A percentile compares a stretch with the other conserved stretches of the same genome.
Evolutionary conservation across 116 monocot genomes (phyloP).

Genomic region (Phalaenopsis hybrid): DNA sequence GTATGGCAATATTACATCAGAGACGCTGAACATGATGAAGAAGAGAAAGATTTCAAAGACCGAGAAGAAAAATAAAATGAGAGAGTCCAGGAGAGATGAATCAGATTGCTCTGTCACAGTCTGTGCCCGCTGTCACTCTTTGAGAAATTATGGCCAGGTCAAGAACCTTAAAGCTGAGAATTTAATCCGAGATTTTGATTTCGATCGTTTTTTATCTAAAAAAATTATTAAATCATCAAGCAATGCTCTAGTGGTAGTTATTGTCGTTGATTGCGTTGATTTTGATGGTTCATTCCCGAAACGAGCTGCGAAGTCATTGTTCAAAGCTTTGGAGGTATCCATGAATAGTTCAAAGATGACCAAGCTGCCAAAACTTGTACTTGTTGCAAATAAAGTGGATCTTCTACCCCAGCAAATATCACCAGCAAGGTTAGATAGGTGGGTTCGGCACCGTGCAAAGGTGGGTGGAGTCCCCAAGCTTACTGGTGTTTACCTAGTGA

Average conservation of each 20-base stretch:
- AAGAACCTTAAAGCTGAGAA: slow-evolving; percentile 81
- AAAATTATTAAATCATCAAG: slow-evolving; percentile 58
- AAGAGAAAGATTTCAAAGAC: slow-evolving; percentile 78
- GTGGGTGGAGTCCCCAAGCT: slow-evolving; percentile 73
- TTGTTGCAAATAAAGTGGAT: slow-evolving; percentile 86
- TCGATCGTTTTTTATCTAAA: slow-evolving; percentile 64
- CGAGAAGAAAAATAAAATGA: slow-evolving; percentile 62
- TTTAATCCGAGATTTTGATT: slow-evolving; percentile 93
- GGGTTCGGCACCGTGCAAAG: slow-evolving; percentile 86
- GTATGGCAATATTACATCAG: slow-evolving; percentile 73
- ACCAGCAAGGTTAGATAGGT: slow-evolving; percentile 71
- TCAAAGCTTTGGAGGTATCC: slow-evolving; percentile 61
- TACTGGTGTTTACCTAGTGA: slow-evolving; percentile 71
- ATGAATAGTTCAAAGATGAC: slow-evolving; percentile 30
- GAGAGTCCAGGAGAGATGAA: slow-evolving; percentile 45
- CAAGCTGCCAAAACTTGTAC: slow-evolving; percentile 66
- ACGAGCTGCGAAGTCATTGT: slow-evolving; percentile 85
- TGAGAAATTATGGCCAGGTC: slow-evolving; percentile 86
- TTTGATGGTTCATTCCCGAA: slow-evolving; percentile 95
- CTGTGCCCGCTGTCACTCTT: slow-evolving; percentile 85
- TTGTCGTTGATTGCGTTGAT: slow-evolving; percentile 86
- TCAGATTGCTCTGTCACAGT: slow-evolving; percentile 33
- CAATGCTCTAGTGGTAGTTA: slow-evolving; percentile 61
- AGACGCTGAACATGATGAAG: slow-evolving; percentile 41
- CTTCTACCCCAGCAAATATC: slow-evolving; percentile 84